Evolutionary conservation across 495 filamentous ascomycete genomes (phyloP).

Genomic region (Trichoderma reesei): DNA sequence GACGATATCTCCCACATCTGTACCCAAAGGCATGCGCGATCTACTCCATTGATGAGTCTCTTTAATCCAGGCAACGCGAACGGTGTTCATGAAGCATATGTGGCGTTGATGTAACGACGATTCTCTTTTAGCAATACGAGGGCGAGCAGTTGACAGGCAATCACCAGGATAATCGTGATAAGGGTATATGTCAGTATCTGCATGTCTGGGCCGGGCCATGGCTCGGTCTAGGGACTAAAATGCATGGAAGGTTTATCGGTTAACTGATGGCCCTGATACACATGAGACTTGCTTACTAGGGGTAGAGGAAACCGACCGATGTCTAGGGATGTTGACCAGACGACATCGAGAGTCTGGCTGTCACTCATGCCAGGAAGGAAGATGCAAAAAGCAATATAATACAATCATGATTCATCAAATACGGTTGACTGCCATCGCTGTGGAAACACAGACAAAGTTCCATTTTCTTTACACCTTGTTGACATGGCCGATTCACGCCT

Average conservation of each 20-base stretch:
- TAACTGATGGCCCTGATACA: not conserved
- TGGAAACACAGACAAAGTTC: not conserved
- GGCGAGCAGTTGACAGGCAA: not conserved
- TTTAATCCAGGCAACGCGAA: not conserved
- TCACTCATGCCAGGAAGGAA: not conserved
- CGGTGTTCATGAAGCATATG: not conserved
- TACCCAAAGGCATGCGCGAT: constrained; percentile 31
- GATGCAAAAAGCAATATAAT: not conserved
- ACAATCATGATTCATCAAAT: not conserved
- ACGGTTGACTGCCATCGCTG: too few species aligned
- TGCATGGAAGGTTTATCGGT: not conserved
- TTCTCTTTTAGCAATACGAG: not conserved
- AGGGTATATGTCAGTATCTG: not conserved
- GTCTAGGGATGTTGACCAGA: too few species aligned
- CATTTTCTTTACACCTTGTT: too few species aligned
- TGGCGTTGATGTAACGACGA: not conserved
- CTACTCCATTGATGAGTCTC: constrained; percentile 30
- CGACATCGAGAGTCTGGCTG: not conserved
- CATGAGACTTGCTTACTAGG: not conserved
- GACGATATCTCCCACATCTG: constrained; percentile 36
- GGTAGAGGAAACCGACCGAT: not conserved
- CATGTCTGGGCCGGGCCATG: not conserved
- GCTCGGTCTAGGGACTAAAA: not conserved
- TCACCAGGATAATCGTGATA: not conserved
- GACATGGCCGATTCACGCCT: not conserved